phyloP scores from a whole-genome alignment of 1,284 basidiomycete genomes.

The Cystobasidium slooffiae region DNA sequence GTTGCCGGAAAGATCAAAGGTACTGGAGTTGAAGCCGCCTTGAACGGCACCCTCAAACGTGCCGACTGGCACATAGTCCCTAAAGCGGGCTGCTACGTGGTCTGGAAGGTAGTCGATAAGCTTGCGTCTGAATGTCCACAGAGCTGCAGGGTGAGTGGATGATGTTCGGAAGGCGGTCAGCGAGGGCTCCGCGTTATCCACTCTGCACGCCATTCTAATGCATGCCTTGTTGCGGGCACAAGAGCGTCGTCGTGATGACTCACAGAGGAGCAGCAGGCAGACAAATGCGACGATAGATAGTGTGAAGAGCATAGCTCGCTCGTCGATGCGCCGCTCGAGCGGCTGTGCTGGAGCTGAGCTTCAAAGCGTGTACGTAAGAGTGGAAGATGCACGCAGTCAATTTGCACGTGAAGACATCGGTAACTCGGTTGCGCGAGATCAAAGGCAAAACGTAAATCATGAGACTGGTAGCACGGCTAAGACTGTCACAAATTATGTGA shows the following conservation, averaged over 20 bases:
- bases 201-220: neutral
- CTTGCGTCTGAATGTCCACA: slow-evolving; percentile 24
- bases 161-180: neutral
- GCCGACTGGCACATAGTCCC: slow-evolving; percentile 32
- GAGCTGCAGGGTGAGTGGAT: slow-evolving; percentile 2
- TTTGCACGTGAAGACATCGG: too few species aligned
- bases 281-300: slow-evolving; percentile 33
- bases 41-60: slow-evolving; percentile 36
- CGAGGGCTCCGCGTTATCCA: neutral
- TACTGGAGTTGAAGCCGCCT: slow-evolving; percentile 28
- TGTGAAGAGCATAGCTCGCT: slow-evolving; percentile 25
- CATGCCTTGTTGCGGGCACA: neutral
- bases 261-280: slow-evolving; percentile 20
- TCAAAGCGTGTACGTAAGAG: too few species aligned
- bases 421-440: too few species aligned
- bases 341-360: neutral
- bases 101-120: slow-evolving; percentile 26
- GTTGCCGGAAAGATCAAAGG: slow-evolving; percentile 40
- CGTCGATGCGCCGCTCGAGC: neutral
- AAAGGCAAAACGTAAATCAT: too few species aligned
- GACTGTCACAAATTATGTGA: too few species aligned
- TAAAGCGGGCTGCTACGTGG: slow-evolving; percentile 33
- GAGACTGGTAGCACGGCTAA: too few species aligned
- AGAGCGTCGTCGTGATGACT: neutral
- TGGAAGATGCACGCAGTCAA: too few species aligned